These are phyloP conservation scores for Suhomyces coccinellae DNA, from an alignment of 1,139 yeast genomes.

Conservation along the genomic window DNA sequence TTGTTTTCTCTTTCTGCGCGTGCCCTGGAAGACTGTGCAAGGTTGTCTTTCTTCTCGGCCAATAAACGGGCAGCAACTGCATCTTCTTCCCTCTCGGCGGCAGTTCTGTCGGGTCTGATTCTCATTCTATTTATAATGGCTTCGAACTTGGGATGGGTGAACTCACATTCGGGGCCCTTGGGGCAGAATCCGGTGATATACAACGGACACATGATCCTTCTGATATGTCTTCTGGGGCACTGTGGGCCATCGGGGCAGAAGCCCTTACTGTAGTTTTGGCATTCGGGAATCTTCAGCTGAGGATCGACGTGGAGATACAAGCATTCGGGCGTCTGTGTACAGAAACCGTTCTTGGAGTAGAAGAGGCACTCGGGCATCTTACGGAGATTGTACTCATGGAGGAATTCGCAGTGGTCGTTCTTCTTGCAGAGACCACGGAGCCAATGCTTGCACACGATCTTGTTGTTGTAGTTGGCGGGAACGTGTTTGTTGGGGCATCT, in stretches of 20 bases:
- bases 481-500: conserved; percentile 90
- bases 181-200: conserved; percentile 95
- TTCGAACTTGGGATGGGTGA: conserved; percentile 59
- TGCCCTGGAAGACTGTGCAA: conserved; percentile 8
- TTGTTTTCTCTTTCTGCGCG: conserved; percentile 1
- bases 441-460: conserved; percentile 97
- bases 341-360: conserved; percentile 83
- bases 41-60: conserved; percentile 11
- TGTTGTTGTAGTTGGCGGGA: conserved; percentile 75
- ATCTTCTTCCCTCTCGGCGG: conserved; percentile 12
- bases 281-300: conserved; percentile 80
- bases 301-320: conserved; percentile 92
- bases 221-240: conserved; percentile 79
- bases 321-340: conserved; percentile 95
- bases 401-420: conserved; percentile 93
- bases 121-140: conserved; percentile 45
- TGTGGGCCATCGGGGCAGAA: conserved; percentile 92
- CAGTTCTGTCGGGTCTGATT: conserved; percentile 47
- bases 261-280: conserved; percentile 81
- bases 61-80: conserved; percentile 10
- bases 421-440: conserved; percentile 94
- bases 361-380: conserved; percentile 97
- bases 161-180: conserved; percentile 60
- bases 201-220: conserved; percentile 77
- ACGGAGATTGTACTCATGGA: conserved; percentile 91